phyloP scores from a whole-genome alignment of 2,329 filamentous ascomycete genomes.

The Trichoderma guizhouense region DNA sequence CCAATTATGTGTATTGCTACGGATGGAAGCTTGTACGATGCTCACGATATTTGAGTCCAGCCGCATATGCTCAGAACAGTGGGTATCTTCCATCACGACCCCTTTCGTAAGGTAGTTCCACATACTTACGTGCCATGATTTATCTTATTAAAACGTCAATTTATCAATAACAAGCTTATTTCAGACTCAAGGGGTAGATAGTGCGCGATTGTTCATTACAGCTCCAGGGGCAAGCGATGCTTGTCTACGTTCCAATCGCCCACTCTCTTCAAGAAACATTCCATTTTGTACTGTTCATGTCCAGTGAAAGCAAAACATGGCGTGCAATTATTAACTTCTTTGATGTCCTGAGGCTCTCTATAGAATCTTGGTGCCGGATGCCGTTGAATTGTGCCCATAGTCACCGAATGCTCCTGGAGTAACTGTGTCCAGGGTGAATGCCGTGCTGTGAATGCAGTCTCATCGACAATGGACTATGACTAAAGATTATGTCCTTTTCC shows the following conservation, averaged over 20 bases:
- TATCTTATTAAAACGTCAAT: too few species aligned
- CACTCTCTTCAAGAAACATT: not conserved
- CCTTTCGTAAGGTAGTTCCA: too few species aligned
- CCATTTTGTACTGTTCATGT: not conserved
- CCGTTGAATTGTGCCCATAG: not conserved
- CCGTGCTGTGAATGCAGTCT: not conserved
- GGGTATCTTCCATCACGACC: too few species aligned
- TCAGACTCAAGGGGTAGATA: not conserved
- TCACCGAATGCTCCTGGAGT: not conserved
- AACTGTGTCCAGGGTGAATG: not conserved
- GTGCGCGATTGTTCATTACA: not conserved
- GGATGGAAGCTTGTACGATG: too few species aligned
- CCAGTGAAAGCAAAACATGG: too few species aligned
- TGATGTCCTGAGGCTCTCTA: too few species aligned
- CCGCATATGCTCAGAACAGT: too few species aligned
- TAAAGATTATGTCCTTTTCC: not conserved
- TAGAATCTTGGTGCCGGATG: not conserved
- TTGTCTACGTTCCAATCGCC: not conserved
- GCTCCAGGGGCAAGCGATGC: not conserved
- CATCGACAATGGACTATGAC: rapidly evolving
- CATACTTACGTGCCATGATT: too few species aligned
- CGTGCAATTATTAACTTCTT: too few species aligned
- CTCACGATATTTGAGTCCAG: too few species aligned
- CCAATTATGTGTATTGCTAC: too few species aligned
- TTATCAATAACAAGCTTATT: too few species aligned